A percentile compares a stretch with the other conserved stretches of the same genome.
phyloP scores from a whole-genome alignment of 106 monocot genomes.

The Dactylorhiza incarnata region DNA sequence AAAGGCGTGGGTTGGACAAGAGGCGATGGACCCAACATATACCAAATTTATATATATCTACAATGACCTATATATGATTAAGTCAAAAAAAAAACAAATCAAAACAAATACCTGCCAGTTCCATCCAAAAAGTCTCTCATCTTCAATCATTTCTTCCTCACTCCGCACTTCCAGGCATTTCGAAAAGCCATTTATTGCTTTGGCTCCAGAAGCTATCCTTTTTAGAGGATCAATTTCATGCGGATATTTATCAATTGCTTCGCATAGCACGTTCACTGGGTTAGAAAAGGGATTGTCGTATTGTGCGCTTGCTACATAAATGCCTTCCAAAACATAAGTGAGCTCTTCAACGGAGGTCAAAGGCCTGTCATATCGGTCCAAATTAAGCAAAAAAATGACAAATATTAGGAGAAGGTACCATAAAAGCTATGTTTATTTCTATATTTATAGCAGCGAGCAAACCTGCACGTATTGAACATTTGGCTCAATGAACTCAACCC shows the following conservation, averaged over 20 bases:
- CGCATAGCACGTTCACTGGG: slow-evolving; percentile 13
- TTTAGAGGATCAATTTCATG: slow-evolving; percentile 8
- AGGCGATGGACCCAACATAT: no score
- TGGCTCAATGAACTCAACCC: slow-evolving; percentile 15
- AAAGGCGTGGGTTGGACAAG: no score
- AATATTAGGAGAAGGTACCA: background rate
- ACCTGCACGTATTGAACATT: slow-evolving; percentile 22
- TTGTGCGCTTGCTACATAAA: slow-evolving; percentile 7
- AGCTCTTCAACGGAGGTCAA: slow-evolving; percentile 12
- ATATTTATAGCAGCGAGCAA: background rate
- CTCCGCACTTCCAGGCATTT: background rate
- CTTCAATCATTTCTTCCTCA: background rate
- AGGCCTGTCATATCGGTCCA: slow-evolving; percentile 1
- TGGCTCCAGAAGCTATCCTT: slow-evolving; percentile 6
- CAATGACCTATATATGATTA: no score
- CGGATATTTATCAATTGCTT: slow-evolving; percentile 10
- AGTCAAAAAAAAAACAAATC: background rate
- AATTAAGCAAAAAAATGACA: background rate
- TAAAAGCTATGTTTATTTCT: background rate
- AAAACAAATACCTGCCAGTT: slow-evolving; percentile 15
- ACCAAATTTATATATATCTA: no score
- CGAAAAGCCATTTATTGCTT: background rate
- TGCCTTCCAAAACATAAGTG: background rate
- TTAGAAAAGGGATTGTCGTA: slow-evolving; percentile 4
- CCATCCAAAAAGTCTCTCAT: slow-evolving; percentile 1